These are phyloP conservation scores for Neopestalotiopsis clavispora DNA, from an alignment of 2,329 filamentous ascomycete genomes.

Conservation along the genomic window DNA sequence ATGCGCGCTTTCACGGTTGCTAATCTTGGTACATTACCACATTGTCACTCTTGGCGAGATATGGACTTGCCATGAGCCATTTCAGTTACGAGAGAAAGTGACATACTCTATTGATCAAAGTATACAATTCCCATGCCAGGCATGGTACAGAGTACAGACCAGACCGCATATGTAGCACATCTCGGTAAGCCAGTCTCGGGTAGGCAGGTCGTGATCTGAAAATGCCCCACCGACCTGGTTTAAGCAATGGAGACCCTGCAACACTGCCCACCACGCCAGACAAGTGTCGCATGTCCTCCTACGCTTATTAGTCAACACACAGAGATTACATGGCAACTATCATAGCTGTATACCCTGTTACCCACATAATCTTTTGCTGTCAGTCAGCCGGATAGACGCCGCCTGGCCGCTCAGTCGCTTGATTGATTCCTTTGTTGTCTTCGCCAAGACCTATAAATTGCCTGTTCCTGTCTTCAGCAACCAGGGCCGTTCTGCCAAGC, in stretches of 20 bases:
- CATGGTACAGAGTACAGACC: neutral
- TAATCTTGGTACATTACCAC: neutral
- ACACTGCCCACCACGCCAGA: neutral
- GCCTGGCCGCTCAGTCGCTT: neutral
- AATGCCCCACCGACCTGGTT: neutral
- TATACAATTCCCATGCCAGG: neutral
- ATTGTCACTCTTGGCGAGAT: neutral
- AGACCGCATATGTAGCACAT: slow-evolving; percentile 11
- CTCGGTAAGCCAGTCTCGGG: slow-evolving; percentile 8
- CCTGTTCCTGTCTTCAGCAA: slow-evolving; percentile 17
- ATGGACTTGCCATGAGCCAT: neutral
- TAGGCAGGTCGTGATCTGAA: neutral
- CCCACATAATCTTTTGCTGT: neutral
- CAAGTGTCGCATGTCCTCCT: neutral
- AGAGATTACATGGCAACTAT: neutral
- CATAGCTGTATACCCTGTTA: neutral
- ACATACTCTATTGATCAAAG: neutral
- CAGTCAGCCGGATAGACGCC: neutral
- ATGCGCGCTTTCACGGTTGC: neutral
- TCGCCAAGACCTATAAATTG: slow-evolving; percentile 17
- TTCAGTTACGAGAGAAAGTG: neutral
- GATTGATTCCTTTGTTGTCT: neutral
- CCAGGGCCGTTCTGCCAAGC: slow-evolving; percentile 14
- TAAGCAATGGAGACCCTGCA: neutral
- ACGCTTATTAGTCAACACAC: neutral